These are phyloP conservation scores for Cicer yamashitae DNA, from an alignment of 306 rosid species.

Conservation along the genomic window DNA sequence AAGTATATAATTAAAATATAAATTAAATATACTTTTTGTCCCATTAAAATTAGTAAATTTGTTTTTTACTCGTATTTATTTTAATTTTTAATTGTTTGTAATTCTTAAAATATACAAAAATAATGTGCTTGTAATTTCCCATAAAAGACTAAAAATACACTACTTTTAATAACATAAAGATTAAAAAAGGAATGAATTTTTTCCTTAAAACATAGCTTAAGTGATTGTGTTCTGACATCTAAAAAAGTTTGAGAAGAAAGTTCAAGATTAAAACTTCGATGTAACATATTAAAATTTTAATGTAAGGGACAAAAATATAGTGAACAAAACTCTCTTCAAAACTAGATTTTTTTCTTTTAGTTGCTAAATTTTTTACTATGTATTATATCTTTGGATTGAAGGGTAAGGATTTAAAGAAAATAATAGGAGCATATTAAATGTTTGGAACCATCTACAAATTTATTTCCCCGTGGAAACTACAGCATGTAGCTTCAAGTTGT, in stretches of 20 bases:
- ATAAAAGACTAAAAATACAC: neutral
- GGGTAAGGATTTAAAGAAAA: neutral
- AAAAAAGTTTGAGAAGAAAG: neutral
- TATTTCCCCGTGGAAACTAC: no score
- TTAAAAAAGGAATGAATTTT: neutral
- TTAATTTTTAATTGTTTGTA: no score
- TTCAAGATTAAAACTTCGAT: neutral
- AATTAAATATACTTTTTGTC: no score
- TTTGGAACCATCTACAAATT: no score
- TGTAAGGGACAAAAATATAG: neutral
- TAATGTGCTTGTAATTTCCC: neutral
- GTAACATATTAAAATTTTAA: neutral
- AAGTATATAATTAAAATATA: no score
- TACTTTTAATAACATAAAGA: neutral
- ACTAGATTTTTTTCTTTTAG: neutral
- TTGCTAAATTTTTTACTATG: neutral
- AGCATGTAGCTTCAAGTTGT: no score
- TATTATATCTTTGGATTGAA: neutral
- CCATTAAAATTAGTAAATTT: no score
- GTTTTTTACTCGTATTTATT: no score
- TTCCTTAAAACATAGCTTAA: neutral
- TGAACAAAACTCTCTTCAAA: neutral
- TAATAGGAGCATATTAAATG: no score
- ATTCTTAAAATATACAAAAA: no score
- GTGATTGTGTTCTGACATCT: neutral